Percentiles rank a stretch among this genome's conserved stretches.
phyloP scores from a whole-genome alignment of 148 eudicot species.

The Euryodendron excelsum region DNA sequence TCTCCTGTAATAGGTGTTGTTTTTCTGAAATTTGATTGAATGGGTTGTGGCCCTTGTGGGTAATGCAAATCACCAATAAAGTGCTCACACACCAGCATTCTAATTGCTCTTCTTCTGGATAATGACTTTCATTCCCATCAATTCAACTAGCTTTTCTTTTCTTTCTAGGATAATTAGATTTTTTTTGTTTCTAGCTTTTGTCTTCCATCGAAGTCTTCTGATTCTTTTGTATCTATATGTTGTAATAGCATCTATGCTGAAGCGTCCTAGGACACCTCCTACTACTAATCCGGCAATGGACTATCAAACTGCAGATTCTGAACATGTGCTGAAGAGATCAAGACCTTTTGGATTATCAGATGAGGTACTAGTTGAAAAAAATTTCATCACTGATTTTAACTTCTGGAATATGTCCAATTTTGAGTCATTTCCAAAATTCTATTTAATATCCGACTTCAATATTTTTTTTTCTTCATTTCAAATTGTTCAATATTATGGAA shows the following conservation, averaged over 20 bases:
- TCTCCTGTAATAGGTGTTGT: background rate
- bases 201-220: background rate
- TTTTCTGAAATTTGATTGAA: background rate
- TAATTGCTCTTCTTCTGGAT: background rate
- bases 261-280: conserved; percentile 58
- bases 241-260: conserved; percentile 45
- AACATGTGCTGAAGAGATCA: conserved; percentile 50
- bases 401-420: conserved; percentile 1
- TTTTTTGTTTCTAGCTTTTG: background rate
- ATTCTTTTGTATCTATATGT: conserved; percentile 6
- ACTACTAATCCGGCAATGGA: conserved; percentile 40
- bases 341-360: conserved; percentile 53
- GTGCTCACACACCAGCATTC: background rate
- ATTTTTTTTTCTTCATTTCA: background rate
- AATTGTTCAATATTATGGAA: background rate
- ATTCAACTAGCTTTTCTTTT: background rate
- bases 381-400: background rate
- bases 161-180: background rate
- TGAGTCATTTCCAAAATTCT: background rate
- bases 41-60: background rate
- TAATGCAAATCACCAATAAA: background rate
- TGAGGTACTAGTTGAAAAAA: too few species aligned
- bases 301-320: conserved; percentile 59
- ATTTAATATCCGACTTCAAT: background rate
- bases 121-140: background rate